Evolutionary conservation across 192 early-diverging fungal species (phyloP), one percentile per base, ranked within the genome.

Genomic region (Haplosporangium gracile): DNA sequence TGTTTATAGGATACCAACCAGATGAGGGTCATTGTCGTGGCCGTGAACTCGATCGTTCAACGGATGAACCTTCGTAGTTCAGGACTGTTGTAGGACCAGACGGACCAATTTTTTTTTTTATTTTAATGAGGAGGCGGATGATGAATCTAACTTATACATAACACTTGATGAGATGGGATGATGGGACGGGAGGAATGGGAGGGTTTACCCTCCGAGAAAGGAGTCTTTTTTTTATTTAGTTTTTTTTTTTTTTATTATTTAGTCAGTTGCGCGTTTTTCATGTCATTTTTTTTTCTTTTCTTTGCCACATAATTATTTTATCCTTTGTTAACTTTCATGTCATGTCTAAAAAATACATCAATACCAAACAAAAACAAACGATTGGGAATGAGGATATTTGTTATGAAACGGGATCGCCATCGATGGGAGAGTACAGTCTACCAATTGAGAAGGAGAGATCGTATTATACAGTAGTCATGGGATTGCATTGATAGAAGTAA

Each of bases 11-110:
- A 90, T 88, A 90, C 90, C 72, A 89, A 81, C 57, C 90, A 90
- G 77, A 90, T 90, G 90, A 74, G 81, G 45, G 90, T 89, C 38
- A 90, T 90, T 49, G 90, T 90, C 63, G 79, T 88, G 49, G 86
- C 88, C 39, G 90, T 90, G 70, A 90, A 90, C 79, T 79, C 87
- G 57, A 90, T 89, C 71, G 88, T 90, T 38, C 90, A 90, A 57
- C 84, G 88, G 39, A 72, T 89, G 80, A 89, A 90, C 51, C 90
- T 90, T 34, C 79, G 74, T 69, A 87, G 70, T 43, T 85, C 90
- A 43, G 90, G 90, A 53, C 80, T 90, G 45, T 78, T 90, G 72
- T 90, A 73, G 83, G 10, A 45, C 9, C 43, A 11, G 10, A 81
- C 22, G 26, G 22, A 60, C 72, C 40, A n/a, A 5, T 74, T 32